These are phyloP conservation scores for Leccinum pellstonianum DNA, from an alignment of 768 basidiomycete genomes.

Conservation along the genomic window DNA sequence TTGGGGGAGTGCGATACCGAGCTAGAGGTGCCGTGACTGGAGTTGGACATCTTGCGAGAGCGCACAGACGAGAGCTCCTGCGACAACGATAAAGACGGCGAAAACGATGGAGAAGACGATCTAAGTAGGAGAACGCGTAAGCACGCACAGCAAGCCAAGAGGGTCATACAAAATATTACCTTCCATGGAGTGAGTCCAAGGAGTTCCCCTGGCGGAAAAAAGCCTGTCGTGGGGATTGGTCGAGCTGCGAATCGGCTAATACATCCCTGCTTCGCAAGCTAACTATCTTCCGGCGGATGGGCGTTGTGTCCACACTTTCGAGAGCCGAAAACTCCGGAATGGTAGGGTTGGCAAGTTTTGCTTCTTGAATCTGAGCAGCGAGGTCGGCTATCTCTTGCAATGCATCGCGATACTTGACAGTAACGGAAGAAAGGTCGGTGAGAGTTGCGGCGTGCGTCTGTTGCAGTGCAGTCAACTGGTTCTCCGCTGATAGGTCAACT, in stretches of 20 bases:
- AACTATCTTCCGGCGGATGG: slow-evolving; percentile 53
- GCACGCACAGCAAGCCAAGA: background rate
- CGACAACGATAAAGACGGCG: slow-evolving; percentile 94
- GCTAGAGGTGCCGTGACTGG: slow-evolving; percentile 71
- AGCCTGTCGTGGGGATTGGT: slow-evolving; percentile 60
- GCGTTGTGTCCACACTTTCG: slow-evolving; percentile 44
- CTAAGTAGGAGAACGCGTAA: slow-evolving; percentile 37
- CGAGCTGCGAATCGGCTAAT: slow-evolving; percentile 44
- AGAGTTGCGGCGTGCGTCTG: slow-evolving; percentile 80
- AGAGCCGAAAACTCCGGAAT: slow-evolving; percentile 40
- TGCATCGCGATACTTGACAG: slow-evolving; percentile 83
- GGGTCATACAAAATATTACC: slow-evolving; percentile 42
- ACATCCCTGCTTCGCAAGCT: slow-evolving; percentile 49
- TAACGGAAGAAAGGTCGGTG: slow-evolving; percentile 73
- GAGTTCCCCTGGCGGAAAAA: slow-evolving; percentile 90
- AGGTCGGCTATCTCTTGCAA: slow-evolving; percentile 92
- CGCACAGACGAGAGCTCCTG: slow-evolving; percentile 93
- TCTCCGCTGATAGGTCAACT: slow-evolving; percentile 45
- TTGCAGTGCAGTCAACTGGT: slow-evolving; percentile 72
- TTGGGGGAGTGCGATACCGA: slow-evolving; percentile 60
- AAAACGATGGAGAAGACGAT: slow-evolving; percentile 91
- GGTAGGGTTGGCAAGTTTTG: slow-evolving; percentile 59
- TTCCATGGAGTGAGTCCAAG: slow-evolving; percentile 83
- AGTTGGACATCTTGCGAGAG: slow-evolving; percentile 80
- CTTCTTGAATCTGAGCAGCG: slow-evolving; percentile 85